phyloP scores from a whole-genome alignment of 129 eudicot genomes.

The Silybum marianum region DNA sequence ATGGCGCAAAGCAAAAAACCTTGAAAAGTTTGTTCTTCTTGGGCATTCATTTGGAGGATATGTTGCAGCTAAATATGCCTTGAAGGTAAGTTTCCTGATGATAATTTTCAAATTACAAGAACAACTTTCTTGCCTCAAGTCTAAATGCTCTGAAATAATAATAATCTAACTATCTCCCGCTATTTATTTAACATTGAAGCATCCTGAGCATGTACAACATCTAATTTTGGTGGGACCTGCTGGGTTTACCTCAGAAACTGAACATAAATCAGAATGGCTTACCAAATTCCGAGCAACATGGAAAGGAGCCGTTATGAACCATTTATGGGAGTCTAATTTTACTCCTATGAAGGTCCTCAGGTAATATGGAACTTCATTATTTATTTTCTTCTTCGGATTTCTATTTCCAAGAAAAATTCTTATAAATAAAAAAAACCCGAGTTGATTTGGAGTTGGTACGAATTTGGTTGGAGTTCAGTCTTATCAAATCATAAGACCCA shows the following conservation, averaged over 20 bases:
- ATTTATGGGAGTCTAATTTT: constrained; percentile 83
- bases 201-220: constrained; percentile 74
- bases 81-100: constrained; percentile 38
- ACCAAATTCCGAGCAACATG: constrained; percentile 70
- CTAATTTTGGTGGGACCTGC: constrained; percentile 77
- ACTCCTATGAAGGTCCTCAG: constrained; percentile 74
- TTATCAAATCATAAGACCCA: background rate
- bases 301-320: constrained; percentile 77
- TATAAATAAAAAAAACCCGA: background rate
- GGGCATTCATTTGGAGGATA: constrained; percentile 95
- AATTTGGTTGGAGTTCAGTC: background rate
- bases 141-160: background rate
- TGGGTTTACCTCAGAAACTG: constrained; percentile 69
- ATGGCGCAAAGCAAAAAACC: constrained; percentile 83
- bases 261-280: constrained; percentile 52
- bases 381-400: background rate
- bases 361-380: constrained; percentile 33
- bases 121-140: background rate
- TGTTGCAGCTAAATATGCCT: constrained; percentile 73
- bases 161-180: constrained; percentile 31
- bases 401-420: background rate
- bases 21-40: constrained; percentile 68
- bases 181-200: constrained; percentile 55
- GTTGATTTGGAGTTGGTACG: background rate
- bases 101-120: background rate